A percentile compares a stretch with the other conserved stretches of the same genome.
These are phyloP conservation scores for Microcos paniculata DNA, from an alignment of 345 rosid genomes.

Conservation along the genomic window DNA sequence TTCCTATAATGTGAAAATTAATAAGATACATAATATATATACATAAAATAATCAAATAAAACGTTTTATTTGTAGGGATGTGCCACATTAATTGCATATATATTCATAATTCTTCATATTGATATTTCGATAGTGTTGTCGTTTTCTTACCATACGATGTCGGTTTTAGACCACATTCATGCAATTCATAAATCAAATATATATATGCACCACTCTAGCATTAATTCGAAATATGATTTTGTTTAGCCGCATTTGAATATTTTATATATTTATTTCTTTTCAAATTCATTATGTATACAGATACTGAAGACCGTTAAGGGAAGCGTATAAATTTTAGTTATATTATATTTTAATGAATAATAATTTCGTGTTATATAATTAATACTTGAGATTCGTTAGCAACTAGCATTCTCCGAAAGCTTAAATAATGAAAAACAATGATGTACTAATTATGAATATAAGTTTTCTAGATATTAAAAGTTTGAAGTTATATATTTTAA, in stretches of 20 bases:
- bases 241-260: background rate
- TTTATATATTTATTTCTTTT: background rate
- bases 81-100: background rate
- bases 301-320: background rate
- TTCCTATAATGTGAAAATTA: background rate
- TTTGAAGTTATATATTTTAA: no score
- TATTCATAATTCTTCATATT: background rate
- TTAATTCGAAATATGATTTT: background rate
- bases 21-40: no score
- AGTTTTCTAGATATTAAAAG: no score
- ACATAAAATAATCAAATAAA: no score
- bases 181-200: background rate
- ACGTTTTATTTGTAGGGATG: background rate
- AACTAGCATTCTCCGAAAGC: background rate
- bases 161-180: background rate
- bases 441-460: background rate
- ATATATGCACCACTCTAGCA: constrained; percentile 3
- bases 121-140: background rate
- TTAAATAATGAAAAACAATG: background rate
- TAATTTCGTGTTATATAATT: background rate
- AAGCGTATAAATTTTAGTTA: background rate
- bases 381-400: background rate
- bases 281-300: background rate
- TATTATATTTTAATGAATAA: background rate
- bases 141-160: background rate